phyloP scores from a whole-genome alignment of 345 rosid genomes.

The Aethionema arabicum region DNA sequence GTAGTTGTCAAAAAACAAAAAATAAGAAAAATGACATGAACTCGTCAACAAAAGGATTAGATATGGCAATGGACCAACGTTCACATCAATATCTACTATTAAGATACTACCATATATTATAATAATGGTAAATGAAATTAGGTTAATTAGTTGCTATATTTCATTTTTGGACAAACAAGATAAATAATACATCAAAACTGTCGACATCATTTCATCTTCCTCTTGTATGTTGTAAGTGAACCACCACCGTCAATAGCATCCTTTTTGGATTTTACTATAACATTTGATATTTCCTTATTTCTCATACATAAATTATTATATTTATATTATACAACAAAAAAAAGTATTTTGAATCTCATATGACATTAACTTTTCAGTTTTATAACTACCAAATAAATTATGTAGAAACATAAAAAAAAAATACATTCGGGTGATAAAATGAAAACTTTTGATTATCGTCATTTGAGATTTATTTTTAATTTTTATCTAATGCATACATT shows the following conservation, averaged over 20 bases:
- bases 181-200: neutral
- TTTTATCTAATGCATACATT: too few relatives aligned
- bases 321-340: too few relatives aligned
- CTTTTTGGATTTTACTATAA: neutral
- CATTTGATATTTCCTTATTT: neutral
- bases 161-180: constrained; percentile 6
- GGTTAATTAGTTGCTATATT: neutral
- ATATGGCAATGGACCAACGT: neutral
- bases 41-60: constrained; percentile 7
- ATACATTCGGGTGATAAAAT: too few relatives aligned
- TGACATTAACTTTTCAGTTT: too few relatives aligned
- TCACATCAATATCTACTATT: constrained; percentile 15
- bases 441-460: too few relatives aligned
- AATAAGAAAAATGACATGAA: constrained; percentile 4
- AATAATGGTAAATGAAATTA: neutral
- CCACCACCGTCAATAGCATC: neutral
- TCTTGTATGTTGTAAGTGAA: neutral
- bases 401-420: too few relatives aligned
- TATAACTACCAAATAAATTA: too few relatives aligned
- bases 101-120: constrained; percentile 2
- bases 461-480: too few relatives aligned
- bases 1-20: constrained; percentile 1
- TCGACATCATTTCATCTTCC: constrained; percentile 4
- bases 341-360: too few relatives aligned
- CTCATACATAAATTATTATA: neutral